phyloP scores from a whole-genome alignment of 1,284 basidiomycete genomes.

The Ganoderma meredithae region DNA sequence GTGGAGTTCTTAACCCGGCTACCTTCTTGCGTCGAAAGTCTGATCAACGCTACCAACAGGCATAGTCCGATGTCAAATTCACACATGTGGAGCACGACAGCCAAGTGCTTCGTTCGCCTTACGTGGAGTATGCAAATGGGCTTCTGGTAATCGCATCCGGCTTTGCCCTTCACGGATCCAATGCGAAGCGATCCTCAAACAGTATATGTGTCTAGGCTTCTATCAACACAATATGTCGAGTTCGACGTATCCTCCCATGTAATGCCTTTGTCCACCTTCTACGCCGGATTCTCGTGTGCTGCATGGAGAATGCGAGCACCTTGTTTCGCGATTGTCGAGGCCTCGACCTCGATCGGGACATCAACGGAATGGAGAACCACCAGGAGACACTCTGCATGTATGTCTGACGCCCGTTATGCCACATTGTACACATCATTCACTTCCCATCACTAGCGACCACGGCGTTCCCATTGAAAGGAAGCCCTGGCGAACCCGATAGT shows the following conservation, averaged over 20 bases:
- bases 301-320: background rate
- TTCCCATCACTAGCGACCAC: slow-evolving; percentile 1
- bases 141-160: background rate
- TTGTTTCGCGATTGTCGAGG: background rate
- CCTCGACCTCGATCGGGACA: background rate
- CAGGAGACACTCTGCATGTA: background rate
- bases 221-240: background rate
- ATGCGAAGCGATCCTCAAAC: background rate
- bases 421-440: background rate
- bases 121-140: background rate
- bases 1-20: background rate
- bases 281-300: background rate
- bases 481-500: background rate
- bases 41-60: background rate
- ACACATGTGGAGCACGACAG: background rate
- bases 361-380: background rate
- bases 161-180: background rate
- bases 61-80: background rate
- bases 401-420: background rate
- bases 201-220: background rate
- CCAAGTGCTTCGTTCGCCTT: background rate
- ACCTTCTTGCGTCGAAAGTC: background rate
- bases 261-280: background rate
- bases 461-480: background rate
- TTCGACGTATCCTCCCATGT: background rate